These are phyloP conservation scores for Populus simonii DNA, from an alignment of 345 rosid genomes.

Conservation along the genomic window DNA sequence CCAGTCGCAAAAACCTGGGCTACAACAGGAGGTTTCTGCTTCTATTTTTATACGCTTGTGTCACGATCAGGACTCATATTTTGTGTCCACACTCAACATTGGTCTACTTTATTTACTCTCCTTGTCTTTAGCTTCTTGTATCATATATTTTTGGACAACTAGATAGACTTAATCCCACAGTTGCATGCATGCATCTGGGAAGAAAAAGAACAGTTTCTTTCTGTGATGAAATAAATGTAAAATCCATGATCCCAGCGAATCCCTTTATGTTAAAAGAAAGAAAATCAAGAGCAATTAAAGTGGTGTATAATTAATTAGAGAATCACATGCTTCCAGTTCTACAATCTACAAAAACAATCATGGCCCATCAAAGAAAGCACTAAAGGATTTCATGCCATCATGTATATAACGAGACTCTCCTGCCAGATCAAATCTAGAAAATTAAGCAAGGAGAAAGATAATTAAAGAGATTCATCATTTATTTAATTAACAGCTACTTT, in stretches of 20 bases:
- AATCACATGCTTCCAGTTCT: background rate
- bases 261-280: too few species aligned
- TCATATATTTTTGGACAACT: too few species aligned
- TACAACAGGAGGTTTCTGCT: too few species aligned
- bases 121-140: background rate
- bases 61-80: background rate
- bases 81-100: background rate
- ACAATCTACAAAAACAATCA: background rate
- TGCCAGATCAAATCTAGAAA: background rate
- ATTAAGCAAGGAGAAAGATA: background rate
- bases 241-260: too few species aligned
- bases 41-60: background rate
- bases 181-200: background rate
- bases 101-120: background rate
- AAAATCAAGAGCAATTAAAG: background rate
- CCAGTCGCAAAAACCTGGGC: too few species aligned
- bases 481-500: constrained; percentile 32
- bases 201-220: background rate
- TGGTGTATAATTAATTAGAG: too few species aligned
- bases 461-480: too few species aligned
- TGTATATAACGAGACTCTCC: too few species aligned
- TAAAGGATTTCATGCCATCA: background rate
- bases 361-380: background rate
- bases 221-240: background rate
- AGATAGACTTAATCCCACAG: background rate